Conservation (phyloP, 1,139 yeast species). For the Debaryomyces robertsiae region DNA sequence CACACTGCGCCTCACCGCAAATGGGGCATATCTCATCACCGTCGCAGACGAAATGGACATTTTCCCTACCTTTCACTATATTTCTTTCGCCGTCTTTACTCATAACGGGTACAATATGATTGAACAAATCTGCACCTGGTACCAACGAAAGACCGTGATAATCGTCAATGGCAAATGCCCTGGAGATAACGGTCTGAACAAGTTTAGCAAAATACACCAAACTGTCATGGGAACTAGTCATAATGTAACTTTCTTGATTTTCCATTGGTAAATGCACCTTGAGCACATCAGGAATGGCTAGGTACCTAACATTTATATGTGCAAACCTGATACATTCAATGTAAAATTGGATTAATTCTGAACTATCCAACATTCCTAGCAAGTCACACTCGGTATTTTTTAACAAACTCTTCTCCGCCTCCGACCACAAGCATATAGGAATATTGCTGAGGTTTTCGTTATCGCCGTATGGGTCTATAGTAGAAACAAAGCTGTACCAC, state of each 20-base stretch:
- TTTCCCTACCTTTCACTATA: slow-evolving; percentile 42
- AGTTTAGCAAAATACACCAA: slow-evolving; percentile 51
- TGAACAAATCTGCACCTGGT: slow-evolving; percentile 90
- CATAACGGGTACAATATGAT: slow-evolving; percentile 56
- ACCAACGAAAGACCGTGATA: slow-evolving; percentile 76
- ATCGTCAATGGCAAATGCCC: slow-evolving; percentile 80
- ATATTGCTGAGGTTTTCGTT: slow-evolving; percentile 29
- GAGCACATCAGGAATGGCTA: slow-evolving; percentile 45
- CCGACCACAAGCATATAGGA: slow-evolving; percentile 72
- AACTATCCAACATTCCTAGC: slow-evolving; percentile 61
- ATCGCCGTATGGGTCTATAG: slow-evolving; percentile 45
- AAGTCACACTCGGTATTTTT: slow-evolving; percentile 69
- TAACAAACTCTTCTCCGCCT: slow-evolving; percentile 48
- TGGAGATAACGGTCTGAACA: slow-evolving; percentile 64
- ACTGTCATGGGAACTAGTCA: slow-evolving; percentile 20
- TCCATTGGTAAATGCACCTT: slow-evolving; percentile 16
- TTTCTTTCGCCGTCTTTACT: slow-evolving; percentile 7
- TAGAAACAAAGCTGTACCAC: slow-evolving; percentile 67
- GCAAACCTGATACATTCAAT: slow-evolving; percentile 57
- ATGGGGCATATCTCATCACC: slow-evolving; percentile 63
- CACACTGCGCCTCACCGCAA: slow-evolving; percentile 76
- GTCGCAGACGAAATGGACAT: slow-evolving; percentile 74
- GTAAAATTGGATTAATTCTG: slow-evolving; percentile 59
- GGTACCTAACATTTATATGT: slow-evolving; percentile 21
- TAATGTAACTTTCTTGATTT: slow-evolving; percentile 9